Evolutionary conservation across 306 rosid species (phyloP).

Genomic region (Inga laurina): DNA sequence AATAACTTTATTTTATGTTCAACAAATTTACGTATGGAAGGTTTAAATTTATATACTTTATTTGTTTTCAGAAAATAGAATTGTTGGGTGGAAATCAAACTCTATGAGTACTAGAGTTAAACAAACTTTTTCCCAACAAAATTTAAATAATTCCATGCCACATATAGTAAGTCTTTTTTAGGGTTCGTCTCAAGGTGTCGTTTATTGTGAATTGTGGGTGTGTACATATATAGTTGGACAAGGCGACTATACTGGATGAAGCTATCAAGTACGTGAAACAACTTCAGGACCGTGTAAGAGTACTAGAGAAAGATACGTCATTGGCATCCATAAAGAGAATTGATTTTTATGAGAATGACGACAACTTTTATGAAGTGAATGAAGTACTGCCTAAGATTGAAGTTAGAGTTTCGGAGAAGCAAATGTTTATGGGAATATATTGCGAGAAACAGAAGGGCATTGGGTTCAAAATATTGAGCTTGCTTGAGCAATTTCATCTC

Average conservation of each 20-base stretch:
- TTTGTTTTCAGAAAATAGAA: not conserved
- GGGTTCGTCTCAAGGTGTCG: not conserved
- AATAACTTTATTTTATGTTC: not conserved
- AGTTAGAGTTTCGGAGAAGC: not conserved
- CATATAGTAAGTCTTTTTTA: too few species aligned
- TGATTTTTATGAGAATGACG: not conserved
- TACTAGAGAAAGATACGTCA: not conserved
- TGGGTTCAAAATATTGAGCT: not conserved
- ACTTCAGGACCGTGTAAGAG: not conserved
- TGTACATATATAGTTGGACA: not conserved
- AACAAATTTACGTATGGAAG: not conserved
- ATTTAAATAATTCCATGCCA: not conserved
- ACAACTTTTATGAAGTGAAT: not conserved
- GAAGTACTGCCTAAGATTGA: not conserved
- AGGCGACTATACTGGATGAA: not conserved
- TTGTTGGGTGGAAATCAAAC: too few species aligned
- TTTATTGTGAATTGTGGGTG: not conserved
- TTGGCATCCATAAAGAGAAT: not conserved
- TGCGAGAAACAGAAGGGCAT: not conserved
- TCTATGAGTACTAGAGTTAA: not conserved
- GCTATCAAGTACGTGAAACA: not conserved
- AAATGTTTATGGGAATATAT: not conserved
- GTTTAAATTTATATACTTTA: not conserved
- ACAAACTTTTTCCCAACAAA: not conserved
- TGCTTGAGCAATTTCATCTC: not conserved